Evolutionary conservation across 2,329 filamentous ascomycete species (phyloP).

Genomic region (Teratosphaeria destructans): DNA sequence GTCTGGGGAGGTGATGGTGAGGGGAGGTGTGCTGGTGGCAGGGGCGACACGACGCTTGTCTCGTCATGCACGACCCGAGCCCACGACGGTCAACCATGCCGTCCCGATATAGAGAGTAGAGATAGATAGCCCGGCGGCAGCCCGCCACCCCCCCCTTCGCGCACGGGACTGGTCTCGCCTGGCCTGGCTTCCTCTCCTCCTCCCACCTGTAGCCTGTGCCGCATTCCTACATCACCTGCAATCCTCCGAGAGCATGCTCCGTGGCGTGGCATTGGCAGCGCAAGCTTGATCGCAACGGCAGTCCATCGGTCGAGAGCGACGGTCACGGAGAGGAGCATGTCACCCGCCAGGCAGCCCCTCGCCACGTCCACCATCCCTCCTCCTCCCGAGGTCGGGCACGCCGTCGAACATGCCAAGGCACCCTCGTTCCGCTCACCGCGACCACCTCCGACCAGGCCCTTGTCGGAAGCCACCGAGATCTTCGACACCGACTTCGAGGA

Average conservation of each 20-base stretch:
- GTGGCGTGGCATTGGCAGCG: constrained; percentile 7
- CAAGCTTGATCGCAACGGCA: constrained; percentile 3
- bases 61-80: constrained; percentile 19
- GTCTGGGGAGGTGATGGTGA: not conserved
- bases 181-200: constrained; percentile 22
- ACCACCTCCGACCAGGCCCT: constrained; percentile 42
- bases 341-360: constrained; percentile 31
- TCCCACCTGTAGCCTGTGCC: constrained; percentile 6
- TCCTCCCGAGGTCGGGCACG: constrained; percentile 34
- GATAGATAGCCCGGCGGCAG: constrained; percentile 26
- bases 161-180: constrained; percentile 30
- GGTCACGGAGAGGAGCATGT: not conserved
- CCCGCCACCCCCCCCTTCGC: constrained; percentile 27
- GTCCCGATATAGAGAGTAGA: constrained; percentile 30
- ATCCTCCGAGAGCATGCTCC: constrained; percentile 9
- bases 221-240: constrained; percentile 15
- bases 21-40: constrained; percentile 4
- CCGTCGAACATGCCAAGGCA: constrained; percentile 31
- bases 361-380: constrained; percentile 33
- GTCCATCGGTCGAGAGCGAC: not conserved
- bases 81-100: constrained; percentile 15
- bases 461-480: constrained; percentile 65
- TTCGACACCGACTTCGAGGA: constrained; percentile 69
- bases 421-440: constrained; percentile 16
- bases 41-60: constrained; percentile 16